Conservation (phyloP, 345 rosid species). For the Pelargonium nanum region DNA sequence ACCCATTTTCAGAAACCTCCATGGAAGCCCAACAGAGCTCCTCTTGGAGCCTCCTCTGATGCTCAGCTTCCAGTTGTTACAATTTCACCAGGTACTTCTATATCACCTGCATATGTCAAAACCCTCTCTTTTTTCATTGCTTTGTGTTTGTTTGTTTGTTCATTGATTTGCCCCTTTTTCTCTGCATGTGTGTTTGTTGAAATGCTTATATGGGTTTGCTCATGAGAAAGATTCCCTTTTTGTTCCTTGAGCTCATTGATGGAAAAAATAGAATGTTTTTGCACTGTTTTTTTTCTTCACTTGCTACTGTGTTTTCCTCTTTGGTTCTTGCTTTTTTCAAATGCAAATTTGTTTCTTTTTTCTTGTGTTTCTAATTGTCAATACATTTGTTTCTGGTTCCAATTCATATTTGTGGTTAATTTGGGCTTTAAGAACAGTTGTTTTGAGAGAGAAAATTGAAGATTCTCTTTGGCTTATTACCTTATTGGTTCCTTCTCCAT, state of each 20-base stretch:
- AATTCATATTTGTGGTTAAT: too few species aligned
- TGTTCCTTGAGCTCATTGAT: neutral
- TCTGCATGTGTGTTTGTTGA: conserved; percentile 10
- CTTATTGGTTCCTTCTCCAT: too few species aligned
- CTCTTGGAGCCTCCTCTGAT: conserved; percentile 38
- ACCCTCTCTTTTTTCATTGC: neutral
- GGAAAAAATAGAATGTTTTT: neutral
- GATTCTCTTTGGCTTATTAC: too few species aligned
- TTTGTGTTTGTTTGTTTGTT: conserved; percentile 1
- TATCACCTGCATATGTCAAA: neutral
- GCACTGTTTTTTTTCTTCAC: neutral
- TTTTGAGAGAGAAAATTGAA: too few species aligned
- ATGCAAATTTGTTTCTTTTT: too few species aligned
- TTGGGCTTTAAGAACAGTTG: too few species aligned
- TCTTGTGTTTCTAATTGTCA: too few species aligned
- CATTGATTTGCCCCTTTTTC: neutral
- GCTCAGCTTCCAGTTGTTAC: conserved; percentile 16
- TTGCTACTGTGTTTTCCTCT: neutral
- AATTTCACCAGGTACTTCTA: conserved; percentile 29
- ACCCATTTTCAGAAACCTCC: conserved; percentile 45
- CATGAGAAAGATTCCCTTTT: neutral
- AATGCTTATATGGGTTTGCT: conserved; percentile 23
- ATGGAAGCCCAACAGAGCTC: conserved; percentile 23
- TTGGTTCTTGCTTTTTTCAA: conserved; percentile 8
- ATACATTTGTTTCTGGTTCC: too few species aligned